Evolutionary conservation across 2,329 filamentous ascomycete genomes (phyloP).

Genomic region (Aspergillus oerlinghausenensis): DNA sequence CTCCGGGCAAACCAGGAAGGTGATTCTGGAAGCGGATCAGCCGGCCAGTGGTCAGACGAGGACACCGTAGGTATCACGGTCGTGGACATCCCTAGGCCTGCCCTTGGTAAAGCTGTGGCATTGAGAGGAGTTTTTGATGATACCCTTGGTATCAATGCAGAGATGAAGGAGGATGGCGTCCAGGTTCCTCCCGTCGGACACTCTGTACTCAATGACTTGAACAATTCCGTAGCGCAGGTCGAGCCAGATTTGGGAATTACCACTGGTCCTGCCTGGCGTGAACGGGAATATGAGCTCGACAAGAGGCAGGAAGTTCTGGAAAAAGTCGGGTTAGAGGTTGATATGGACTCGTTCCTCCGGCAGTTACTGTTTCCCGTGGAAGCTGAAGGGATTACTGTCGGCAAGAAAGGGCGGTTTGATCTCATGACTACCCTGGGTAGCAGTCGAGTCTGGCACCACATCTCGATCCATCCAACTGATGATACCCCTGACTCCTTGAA

Average conservation of each 20-base stretch:
- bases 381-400: constrained; percentile 74
- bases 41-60: constrained; percentile 64
- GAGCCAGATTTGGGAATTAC: constrained; percentile 75
- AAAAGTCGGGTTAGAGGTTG: constrained; percentile 75
- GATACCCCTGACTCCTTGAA: constrained; percentile 70
- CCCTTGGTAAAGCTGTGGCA: constrained; percentile 79
- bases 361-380: constrained; percentile 74
- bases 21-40: constrained; percentile 60
- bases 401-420: constrained; percentile 73
- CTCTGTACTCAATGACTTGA: constrained; percentile 83
- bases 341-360: constrained; percentile 77
- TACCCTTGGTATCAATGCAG: constrained; percentile 82
- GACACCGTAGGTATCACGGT: constrained; percentile 86
- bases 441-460: constrained; percentile 92
- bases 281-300: constrained; percentile 74
- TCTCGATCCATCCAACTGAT: constrained; percentile 87
- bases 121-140: constrained; percentile 93
- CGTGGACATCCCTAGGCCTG: constrained; percentile 75
- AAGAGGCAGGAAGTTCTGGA: constrained; percentile 79
- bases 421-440: constrained; percentile 69
- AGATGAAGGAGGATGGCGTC: constrained; percentile 95
- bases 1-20: constrained; percentile 62
- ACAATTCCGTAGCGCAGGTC: constrained; percentile 69
- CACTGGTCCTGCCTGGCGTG: constrained; percentile 61
- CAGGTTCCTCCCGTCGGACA: constrained; percentile 68